Conservation (phyloP, 306 rosid species). For the Pterocarpus macrocarpus region DNA sequence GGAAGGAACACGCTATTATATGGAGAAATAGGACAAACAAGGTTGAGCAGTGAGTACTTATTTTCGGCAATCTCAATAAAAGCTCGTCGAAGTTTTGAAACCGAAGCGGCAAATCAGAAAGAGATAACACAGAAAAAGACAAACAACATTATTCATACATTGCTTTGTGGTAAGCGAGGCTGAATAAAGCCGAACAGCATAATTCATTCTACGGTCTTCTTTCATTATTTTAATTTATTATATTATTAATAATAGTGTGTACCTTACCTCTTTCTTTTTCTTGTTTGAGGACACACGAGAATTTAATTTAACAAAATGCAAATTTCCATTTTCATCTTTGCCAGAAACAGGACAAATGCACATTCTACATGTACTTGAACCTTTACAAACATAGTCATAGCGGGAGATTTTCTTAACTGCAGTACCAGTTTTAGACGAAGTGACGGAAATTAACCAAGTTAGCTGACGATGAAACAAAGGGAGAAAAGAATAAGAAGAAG, state of each 20-base stretch:
- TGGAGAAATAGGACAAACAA: neutral
- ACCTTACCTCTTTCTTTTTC: constrained; percentile 1
- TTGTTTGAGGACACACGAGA: neutral
- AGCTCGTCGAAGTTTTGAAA: neutral
- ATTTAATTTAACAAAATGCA: neutral
- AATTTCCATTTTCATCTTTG: constrained; percentile 5
- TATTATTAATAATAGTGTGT: neutral
- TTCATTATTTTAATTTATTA: neutral
- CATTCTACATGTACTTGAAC: constrained; percentile 30
- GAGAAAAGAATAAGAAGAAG: neutral
- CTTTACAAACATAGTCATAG: constrained; percentile 12
- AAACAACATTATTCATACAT: constrained; percentile 8
- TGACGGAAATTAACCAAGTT: constrained; percentile 26
- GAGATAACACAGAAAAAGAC: constrained; percentile 36
- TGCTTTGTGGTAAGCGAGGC: neutral
- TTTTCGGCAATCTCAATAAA: neutral
- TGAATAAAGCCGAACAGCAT: neutral
- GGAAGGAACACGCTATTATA: neutral
- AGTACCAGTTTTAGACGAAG: neutral
- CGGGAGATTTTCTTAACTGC: neutral
- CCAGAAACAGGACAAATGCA: neutral
- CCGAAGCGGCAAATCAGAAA: neutral
- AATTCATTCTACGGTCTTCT: neutral
- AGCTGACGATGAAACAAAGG: neutral
- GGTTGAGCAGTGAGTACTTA: neutral